Percentiles rank a stretch among this genome's conserved stretches.
Evolutionary conservation across 768 basidiomycete species (phyloP).

Genomic region (Dendrothele bispora): DNA sequence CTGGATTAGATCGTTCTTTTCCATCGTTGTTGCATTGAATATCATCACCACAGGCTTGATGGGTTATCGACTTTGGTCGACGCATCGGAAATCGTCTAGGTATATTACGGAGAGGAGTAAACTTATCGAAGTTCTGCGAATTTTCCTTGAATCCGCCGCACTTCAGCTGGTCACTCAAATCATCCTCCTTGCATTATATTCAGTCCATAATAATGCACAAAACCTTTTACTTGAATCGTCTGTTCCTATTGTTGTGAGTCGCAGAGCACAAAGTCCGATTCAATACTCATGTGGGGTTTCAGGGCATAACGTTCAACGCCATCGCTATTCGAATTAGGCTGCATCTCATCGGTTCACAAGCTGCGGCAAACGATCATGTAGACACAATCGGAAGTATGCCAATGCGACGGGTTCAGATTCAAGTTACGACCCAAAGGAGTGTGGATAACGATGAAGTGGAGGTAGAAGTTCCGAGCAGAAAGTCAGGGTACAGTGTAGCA

Average conservation of each 20-base stretch:
- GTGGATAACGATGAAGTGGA: too few relatives aligned
- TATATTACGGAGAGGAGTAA: not conserved
- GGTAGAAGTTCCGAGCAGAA: too few relatives aligned
- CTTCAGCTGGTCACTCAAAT: slow-evolving; percentile 18
- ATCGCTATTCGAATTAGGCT: slow-evolving; percentile 13
- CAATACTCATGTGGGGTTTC: not conserved
- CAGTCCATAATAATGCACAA: slow-evolving; percentile 15
- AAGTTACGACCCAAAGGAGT: too few relatives aligned
- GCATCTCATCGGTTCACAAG: not conserved
- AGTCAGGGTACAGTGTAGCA: too few relatives aligned
- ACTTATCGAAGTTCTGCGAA: slow-evolving; percentile 13
- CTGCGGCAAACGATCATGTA: not conserved
- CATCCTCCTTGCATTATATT: slow-evolving; percentile 16
- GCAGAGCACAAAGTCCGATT: too few relatives aligned
- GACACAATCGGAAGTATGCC: slow-evolving; percentile 9
- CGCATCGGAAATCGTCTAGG: slow-evolving; percentile 7
- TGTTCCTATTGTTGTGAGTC: slow-evolving; percentile 14
- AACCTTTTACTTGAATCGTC: slow-evolving; percentile 17
- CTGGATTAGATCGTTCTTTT: slow-evolving; percentile 19
- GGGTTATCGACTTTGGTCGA: slow-evolving; percentile 19
- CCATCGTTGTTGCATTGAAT: slow-evolving; percentile 17
- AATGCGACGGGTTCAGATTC: slow-evolving; percentile 7
- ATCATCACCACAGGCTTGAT: slow-evolving; percentile 19
- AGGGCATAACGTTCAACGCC: slow-evolving; percentile 14
- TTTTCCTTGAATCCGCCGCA: slow-evolving; percentile 18